Base-by-base conservation (phyloP, 2,329 filamentous ascomycete genomes). In the Trichoderma sp. region DNA sequence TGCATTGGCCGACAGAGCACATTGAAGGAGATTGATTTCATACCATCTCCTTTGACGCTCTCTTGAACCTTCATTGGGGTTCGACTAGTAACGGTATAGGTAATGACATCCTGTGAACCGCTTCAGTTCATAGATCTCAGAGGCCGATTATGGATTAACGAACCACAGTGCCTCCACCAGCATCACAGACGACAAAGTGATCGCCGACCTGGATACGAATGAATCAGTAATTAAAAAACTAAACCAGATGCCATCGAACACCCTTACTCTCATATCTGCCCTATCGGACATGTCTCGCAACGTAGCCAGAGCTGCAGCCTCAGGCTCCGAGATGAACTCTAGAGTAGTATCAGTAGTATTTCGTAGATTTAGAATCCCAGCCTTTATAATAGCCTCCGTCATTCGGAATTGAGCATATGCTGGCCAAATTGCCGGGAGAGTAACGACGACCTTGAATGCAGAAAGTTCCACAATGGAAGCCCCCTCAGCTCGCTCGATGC, bases 381-480 rank as follows among this genome's bases (percentile, higher is more conserved):
- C 79, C 0, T 58, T 19, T 0, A 69, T 39, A 0, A 76, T 75
- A 0, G 81, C 82, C 0, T 76, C 56, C 0, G 72, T 69, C 81
- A 84, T 83, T 0, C 74, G 68, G 0, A 67, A 25, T 1, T 76
- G 76, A 1, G 78, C 78, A 64, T 81, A 81, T 0, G 76, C 71
- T 0, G 79, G 78, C 82, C 82, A 84, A 9, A 84, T 83, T 0
- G 82, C 82, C 0, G 82, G 82, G 0, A 84, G 42, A 0, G 82
- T 84, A 1, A 82, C 70, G 1, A 83, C 75, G 3, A 84, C 71
- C 13, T 80, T 74, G 12, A 83, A 74, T 0, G 37, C 71, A 6
- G 72, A 70, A 9, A 67, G 61, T 0, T 73, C 68, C 0, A 79
- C 32, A 0, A 77, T 68, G 0, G 68, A 56, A 0, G 68, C n/a